phyloP scores from a whole-genome alignment of 2,329 filamentous ascomycete genomes.

The Penicillium olsonii region DNA sequence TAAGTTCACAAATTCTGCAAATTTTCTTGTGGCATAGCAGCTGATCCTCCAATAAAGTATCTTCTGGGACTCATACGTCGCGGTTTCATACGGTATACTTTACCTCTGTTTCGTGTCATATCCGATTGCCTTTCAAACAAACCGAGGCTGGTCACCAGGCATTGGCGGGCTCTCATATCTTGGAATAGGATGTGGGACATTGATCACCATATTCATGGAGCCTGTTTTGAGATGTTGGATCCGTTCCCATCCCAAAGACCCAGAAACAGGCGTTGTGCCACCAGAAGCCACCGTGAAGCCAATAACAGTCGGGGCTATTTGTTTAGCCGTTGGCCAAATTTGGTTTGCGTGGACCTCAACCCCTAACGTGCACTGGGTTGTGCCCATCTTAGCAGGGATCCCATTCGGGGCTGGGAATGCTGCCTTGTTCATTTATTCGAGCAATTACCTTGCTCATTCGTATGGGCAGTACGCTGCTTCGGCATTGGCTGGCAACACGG shows the following conservation, averaged over 20 bases:
- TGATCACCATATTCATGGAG: slow-evolving; percentile 53
- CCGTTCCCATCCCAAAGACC: slow-evolving; percentile 70
- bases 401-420: slow-evolving; percentile 76
- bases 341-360: slow-evolving; percentile 84
- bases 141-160: slow-evolving; percentile 72
- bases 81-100: slow-evolving; percentile 77
- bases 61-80: slow-evolving; percentile 67
- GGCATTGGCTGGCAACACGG: slow-evolving; percentile 73
- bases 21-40: neutral
- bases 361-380: slow-evolving; percentile 74
- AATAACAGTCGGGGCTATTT: slow-evolving; percentile 73
- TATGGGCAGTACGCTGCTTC: slow-evolving; percentile 79
- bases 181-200: slow-evolving; percentile 61
- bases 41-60: slow-evolving; percentile 51
- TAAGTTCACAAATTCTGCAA: slow-evolving; percentile 33
- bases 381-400: slow-evolving; percentile 75
- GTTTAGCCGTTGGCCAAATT: slow-evolving; percentile 73
- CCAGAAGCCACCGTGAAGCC: slow-evolving; percentile 78
- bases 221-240: slow-evolving; percentile 74
- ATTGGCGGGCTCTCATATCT: slow-evolving; percentile 73
- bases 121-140: slow-evolving; percentile 72
- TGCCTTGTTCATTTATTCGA: slow-evolving; percentile 74
- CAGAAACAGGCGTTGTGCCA: slow-evolving; percentile 66
- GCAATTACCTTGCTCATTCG: slow-evolving; percentile 73
- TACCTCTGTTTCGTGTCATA: slow-evolving; percentile 89